Conservation (phyloP, 1,284 basidiomycete species). For the Grifola frondosa region DNA sequence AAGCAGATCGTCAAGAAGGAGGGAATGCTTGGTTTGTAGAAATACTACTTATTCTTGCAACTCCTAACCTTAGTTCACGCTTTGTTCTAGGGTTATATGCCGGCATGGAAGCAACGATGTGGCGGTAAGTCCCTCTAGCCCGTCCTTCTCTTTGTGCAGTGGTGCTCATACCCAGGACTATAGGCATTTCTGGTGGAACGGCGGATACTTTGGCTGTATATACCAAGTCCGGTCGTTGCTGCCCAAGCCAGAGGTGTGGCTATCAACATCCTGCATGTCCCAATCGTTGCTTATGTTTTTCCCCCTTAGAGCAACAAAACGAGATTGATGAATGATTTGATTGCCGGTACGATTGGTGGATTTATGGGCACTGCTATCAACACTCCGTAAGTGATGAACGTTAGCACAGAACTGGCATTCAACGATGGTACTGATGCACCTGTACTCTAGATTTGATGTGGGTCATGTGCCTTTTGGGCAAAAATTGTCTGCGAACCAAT, state of each 20-base stretch:
- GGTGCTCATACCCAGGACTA: not conserved
- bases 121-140: slow-evolving; percentile 57
- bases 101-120: slow-evolving; percentile 95
- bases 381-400: slow-evolving; percentile 58
- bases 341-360: slow-evolving; percentile 89
- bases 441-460: slow-evolving; percentile 53
- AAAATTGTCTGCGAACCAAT: not conserved
- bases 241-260: slow-evolving; percentile 85
- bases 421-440: not conserved
- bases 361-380: slow-evolving; percentile 84
- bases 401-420: not conserved
- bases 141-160: not conserved
- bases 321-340: slow-evolving; percentile 84
- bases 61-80: not conserved
- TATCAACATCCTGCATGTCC: too few relatives aligned
- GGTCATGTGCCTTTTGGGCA: too few relatives aligned
- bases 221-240: slow-evolving; percentile 78
- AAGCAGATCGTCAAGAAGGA: slow-evolving; percentile 74
- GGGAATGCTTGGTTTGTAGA: slow-evolving; percentile 64
- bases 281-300: slow-evolving; percentile 18
- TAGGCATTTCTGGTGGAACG: slow-evolving; percentile 89
- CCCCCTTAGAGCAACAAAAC: slow-evolving; percentile 66
- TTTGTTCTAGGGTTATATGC: slow-evolving; percentile 76
- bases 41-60: not conserved
- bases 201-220: slow-evolving; percentile 93